Conservation (phyloP, 768 basidiomycete species). For the Termitomyces sp. region DNA sequence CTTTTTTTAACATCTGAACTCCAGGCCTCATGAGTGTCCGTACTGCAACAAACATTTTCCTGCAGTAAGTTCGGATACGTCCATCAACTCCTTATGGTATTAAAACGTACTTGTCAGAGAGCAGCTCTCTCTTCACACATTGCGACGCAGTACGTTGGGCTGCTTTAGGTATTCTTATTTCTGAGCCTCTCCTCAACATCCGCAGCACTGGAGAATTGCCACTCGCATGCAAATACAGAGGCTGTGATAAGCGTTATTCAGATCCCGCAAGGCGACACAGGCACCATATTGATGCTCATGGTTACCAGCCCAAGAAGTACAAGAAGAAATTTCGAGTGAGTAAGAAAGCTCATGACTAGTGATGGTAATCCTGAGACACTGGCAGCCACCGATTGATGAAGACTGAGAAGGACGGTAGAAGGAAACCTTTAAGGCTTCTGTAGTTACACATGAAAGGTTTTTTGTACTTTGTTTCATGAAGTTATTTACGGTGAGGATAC, state of each 20-base stretch:
- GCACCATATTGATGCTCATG: constrained; percentile 49
- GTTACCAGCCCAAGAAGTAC: constrained; percentile 38
- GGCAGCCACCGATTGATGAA: neutral
- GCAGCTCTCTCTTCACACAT: constrained; percentile 5
- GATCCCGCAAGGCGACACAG: constrained; percentile 61
- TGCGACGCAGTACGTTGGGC: constrained; percentile 8
- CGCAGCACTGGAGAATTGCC: constrained; percentile 54
- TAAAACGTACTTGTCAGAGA: neutral
- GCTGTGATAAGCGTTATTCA: constrained; percentile 49
- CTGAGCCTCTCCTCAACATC: neutral
- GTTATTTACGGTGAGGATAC: neutral
- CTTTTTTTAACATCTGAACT: neutral
- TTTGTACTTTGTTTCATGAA: neutral
- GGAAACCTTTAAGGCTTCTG: neutral
- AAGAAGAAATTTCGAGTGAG: constrained; percentile 35
- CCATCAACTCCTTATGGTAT: too few species aligned
- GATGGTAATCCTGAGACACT: neutral
- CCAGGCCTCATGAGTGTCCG: constrained; percentile 4
- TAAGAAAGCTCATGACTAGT: neutral
- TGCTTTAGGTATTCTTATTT: neutral
- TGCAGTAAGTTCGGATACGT: neutral
- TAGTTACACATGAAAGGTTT: neutral
- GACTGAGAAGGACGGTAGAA: neutral
- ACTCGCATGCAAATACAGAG: constrained; percentile 40
- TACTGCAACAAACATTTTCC: constrained; percentile 4